These are phyloP conservation scores for Aspergillus fumigatus DNA, from an alignment of 2,329 filamentous ascomycete species.

Conservation along the genomic window DNA sequence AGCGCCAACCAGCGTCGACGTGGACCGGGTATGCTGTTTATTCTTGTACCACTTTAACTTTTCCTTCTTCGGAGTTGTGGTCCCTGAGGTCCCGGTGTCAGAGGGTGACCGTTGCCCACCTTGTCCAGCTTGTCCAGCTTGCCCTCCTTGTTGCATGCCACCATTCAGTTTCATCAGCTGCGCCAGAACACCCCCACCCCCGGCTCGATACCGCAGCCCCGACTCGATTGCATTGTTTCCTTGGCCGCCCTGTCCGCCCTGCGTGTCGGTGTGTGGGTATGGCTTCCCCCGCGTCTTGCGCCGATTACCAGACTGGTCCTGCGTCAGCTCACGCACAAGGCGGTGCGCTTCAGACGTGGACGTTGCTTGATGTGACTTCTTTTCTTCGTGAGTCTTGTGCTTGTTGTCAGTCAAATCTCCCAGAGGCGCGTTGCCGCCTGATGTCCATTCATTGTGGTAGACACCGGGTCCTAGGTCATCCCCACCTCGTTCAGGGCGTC, in stretches of 20 bases:
- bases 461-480: constrained; percentile 23
- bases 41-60: constrained; percentile 34
- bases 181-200: constrained; percentile 29
- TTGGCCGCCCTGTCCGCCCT: constrained; percentile 8
- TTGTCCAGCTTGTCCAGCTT: no score
- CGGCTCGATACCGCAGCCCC: constrained; percentile 20
- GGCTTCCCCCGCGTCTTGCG: constrained; percentile 8
- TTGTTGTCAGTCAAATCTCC: constrained; percentile 28
- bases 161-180: constrained; percentile 28
- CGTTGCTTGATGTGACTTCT: constrained; percentile 18
- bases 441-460: constrained; percentile 24
- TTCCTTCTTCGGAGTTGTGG: constrained; percentile 13
- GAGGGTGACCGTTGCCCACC: constrained; percentile 8
- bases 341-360: constrained; percentile 29
- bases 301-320: constrained; percentile 21
- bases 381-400: constrained; percentile 26
- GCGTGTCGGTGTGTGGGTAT: constrained; percentile 5
- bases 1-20: constrained; percentile 19
- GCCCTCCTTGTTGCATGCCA: constrained; percentile 6
- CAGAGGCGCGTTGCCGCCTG: constrained; percentile 19
- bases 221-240: constrained; percentile 7
- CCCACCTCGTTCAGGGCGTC: constrained; percentile 18
- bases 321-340: constrained; percentile 28
- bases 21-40: constrained; percentile 19
- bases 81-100: constrained; percentile 3